phyloP scores from a whole-genome alignment of 768 basidiomycete genomes.

The Mycena sanguinolenta region DNA sequence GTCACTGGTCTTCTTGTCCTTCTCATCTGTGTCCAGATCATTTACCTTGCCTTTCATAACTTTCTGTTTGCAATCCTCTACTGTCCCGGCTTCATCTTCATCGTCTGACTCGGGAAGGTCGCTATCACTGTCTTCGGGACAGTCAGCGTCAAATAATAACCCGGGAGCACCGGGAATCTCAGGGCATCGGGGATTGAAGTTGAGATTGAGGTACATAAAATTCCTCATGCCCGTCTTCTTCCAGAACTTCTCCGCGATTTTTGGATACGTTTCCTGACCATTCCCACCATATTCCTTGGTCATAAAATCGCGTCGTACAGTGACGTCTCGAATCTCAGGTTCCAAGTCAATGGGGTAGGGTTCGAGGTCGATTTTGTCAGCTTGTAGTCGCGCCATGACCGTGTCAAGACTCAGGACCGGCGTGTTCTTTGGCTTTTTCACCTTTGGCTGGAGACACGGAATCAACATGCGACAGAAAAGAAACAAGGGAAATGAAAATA shows the following conservation, averaged over 20 bases:
- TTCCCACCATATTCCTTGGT: constrained; percentile 52
- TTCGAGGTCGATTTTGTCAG: constrained; percentile 41
- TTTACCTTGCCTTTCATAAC: neutral
- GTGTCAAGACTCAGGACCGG: constrained; percentile 7
- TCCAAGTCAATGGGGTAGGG: constrained; percentile 44
- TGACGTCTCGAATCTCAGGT: constrained; percentile 41
- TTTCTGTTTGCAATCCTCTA: no score
- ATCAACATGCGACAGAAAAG: neutral
- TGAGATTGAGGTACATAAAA: constrained; percentile 51
- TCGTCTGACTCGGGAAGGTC: neutral
- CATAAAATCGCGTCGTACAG: constrained; percentile 47
- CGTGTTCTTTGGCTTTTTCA: constrained; percentile 37
- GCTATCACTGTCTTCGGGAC: neutral
- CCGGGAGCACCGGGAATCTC: constrained; percentile 51
- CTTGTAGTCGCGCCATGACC: constrained; percentile 12
- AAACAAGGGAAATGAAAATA: neutral
- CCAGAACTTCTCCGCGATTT: constrained; percentile 35
- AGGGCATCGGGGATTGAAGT: constrained; percentile 52
- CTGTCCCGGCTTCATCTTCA: neutral
- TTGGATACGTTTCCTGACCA: constrained; percentile 45
- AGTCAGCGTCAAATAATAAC: constrained; percentile 42
- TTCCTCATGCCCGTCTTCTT: constrained; percentile 46
- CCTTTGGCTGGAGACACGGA: constrained; percentile 29
- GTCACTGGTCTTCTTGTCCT: constrained; percentile 1
- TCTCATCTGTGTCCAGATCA: no score